Evolutionary conservation across 495 filamentous ascomycete genomes (phyloP).

Genomic region (Talaromyces thailandensis): DNA sequence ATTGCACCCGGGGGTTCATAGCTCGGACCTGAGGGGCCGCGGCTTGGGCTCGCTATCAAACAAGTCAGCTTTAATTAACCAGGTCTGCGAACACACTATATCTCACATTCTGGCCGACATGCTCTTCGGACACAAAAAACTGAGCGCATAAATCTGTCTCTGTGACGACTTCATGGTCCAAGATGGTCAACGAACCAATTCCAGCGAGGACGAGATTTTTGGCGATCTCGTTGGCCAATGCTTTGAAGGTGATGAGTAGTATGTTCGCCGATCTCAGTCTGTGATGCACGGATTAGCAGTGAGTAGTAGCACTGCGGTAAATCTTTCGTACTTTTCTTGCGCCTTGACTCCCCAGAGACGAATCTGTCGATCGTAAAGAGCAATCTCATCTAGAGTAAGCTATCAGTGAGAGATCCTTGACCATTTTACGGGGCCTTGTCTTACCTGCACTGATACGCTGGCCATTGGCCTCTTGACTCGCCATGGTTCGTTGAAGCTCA

Average conservation of each 20-base stretch:
- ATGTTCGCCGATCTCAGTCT: slow-evolving; percentile 87
- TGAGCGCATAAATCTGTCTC: slow-evolving; percentile 80
- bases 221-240: slow-evolving; percentile 89
- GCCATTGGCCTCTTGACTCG: slow-evolving; percentile 8
- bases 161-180: slow-evolving; percentile 70
- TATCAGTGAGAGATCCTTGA: neutral
- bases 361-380: slow-evolving; percentile 95
- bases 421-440: neutral
- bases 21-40: slow-evolving; percentile 68
- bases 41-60: slow-evolving; percentile 65
- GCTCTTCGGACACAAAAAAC: slow-evolving; percentile 71
- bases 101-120: slow-evolving; percentile 68
- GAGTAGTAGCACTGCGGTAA: neutral
- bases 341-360: slow-evolving; percentile 97
- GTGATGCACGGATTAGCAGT: slow-evolving; percentile 3
- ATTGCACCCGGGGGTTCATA: slow-evolving; percentile 82
- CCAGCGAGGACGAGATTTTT: slow-evolving; percentile 97
- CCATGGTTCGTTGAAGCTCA: neutral
- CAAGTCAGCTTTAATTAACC: neutral
- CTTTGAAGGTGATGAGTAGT: slow-evolving; percentile 78
- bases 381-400: slow-evolving; percentile 70
- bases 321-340: slow-evolving; percentile 56
- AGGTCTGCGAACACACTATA: neutral
- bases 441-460: slow-evolving; percentile 48
- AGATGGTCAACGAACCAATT: slow-evolving; percentile 81